Conservation (phyloP, 2,329 filamentous ascomycete genomes). For the Nemania sp. region DNA sequence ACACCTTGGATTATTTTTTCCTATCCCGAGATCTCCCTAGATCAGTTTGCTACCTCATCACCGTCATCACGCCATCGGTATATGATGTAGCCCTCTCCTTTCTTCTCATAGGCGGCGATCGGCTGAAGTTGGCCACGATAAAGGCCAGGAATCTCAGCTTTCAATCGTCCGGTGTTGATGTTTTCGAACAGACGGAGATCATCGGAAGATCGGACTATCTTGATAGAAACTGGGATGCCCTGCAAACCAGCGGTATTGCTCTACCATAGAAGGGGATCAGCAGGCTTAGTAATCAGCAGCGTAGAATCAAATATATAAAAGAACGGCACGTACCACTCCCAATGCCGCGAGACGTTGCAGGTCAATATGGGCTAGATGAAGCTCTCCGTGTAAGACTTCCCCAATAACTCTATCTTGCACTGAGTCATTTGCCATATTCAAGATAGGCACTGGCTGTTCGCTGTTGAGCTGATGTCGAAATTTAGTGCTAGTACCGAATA, state of each 20-base stretch:
- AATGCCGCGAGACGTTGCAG: conserved; percentile 1
- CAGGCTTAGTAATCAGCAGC: conserved; percentile 11
- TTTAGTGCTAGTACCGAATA: conserved; percentile 4
- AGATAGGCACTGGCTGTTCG: conserved; percentile 9
- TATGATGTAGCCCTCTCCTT: conserved; percentile 3
- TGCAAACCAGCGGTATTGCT: not conserved
- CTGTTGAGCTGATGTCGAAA: conserved; percentile 5
- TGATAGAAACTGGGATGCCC: conserved; percentile 5
- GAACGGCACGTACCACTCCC: not conserved
- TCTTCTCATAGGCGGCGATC: conserved; percentile 10
- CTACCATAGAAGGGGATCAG: too few species aligned
- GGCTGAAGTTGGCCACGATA: not conserved
- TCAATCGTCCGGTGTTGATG: conserved; percentile 13
- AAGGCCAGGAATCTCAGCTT: conserved; percentile 9
- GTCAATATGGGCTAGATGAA: conserved; percentile 18
- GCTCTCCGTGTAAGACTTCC: not conserved
- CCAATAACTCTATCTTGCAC: not conserved
- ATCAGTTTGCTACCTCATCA: not conserved
- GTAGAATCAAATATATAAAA: not conserved
- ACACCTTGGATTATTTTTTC: not conserved
- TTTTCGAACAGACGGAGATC: conserved; percentile 4
- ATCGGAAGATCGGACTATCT: conserved; percentile 3
- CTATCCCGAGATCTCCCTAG: not conserved
- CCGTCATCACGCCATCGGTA: conserved; percentile 4
- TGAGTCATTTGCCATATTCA: not conserved